Base-by-base conservation (phyloP, 2,329 filamentous ascomycete genomes). In the Xylariaceae sp. region DNA sequence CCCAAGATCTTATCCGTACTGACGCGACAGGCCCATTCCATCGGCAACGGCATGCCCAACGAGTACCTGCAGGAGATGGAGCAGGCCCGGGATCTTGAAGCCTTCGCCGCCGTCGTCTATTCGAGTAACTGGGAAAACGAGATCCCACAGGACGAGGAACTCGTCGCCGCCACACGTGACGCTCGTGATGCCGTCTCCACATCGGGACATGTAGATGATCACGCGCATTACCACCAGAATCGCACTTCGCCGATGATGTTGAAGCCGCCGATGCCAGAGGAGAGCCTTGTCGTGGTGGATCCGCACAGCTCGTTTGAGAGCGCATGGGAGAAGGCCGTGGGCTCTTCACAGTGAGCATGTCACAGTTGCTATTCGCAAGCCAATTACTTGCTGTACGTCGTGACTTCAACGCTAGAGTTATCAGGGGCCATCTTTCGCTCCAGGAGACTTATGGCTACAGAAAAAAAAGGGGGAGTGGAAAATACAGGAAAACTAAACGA, bases 1-100 rank as follows among this genome's bases (percentile, higher is more conserved):
- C 94, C 94, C 51, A 95, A 90, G 74, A 88, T 95, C 56, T 80
- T 99, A 42, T 95, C 93, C 2, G 88, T 96, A 4, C 83, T 97
- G 68, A 94, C 92, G 45, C 85, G 91, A 66, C 92, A 99, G 77
- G 93, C 93, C 4, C 92, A 96, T 73, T 82, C 80, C 56, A 96
- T 99, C 66, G 93, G 92, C 55, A 87, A 88, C 69, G 90, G 90
- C 67, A 82, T 84, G 75, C 85, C 82, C 59, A 90, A 83, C 73
- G 87, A 82, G 76, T 89, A 89, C 71, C 78, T 89, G 37, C 82
- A 86, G 67, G 84, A 86, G 45, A 90, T 95, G 80, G 90, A 95
- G 74, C 75, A 80, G 56, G 88, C 92, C 45, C 80, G 82, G 34
- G 89, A 92, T 62, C 79, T 95, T 8, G 88, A 92, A 72, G 89